phyloP scores from a whole-genome alignment of 495 filamentous ascomycete genomes.

The Terfezia boudieri region DNA sequence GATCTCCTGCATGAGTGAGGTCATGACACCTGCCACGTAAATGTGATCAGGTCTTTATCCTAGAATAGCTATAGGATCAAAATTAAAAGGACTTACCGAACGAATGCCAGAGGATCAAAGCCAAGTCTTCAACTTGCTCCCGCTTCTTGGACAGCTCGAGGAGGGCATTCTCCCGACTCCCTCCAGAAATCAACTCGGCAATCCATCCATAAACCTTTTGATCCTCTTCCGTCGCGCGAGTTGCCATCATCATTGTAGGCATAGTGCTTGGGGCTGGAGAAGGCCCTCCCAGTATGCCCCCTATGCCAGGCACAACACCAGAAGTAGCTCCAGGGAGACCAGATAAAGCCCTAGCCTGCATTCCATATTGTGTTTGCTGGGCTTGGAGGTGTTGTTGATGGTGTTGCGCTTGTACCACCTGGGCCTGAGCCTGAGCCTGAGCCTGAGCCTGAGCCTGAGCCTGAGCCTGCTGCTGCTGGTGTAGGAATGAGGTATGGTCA shows the following conservation, averaged over 20 bases:
- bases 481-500: slow-evolving; percentile 4
- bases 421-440: not conserved
- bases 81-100: slow-evolving; percentile 44
- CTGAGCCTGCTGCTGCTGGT: slow-evolving; percentile 11
- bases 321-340: not conserved
- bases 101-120: slow-evolving; percentile 94
- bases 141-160: slow-evolving; percentile 97
- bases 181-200: slow-evolving; percentile 71
- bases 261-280: not conserved
- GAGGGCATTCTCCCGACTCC: slow-evolving; percentile 68
- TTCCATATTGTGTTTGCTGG: not conserved
- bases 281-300: slow-evolving; percentile 8
- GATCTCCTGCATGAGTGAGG: slow-evolving; percentile 88
- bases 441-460: not conserved
- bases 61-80: not conserved
- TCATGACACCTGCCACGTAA: slow-evolving; percentile 65
- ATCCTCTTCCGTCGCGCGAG: slow-evolving; percentile 56
- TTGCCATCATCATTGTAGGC: slow-evolving; percentile 21
- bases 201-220: slow-evolving; percentile 80
- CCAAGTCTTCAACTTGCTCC: slow-evolving; percentile 91
- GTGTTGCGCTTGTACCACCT: not conserved
- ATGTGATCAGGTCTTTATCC: not conserved
- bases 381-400: slow-evolving; percentile 10
- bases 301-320: not conserved
- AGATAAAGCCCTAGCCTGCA: not conserved